Evolutionary conservation across 1,284 basidiomycete species (phyloP).

Genomic region (Vanrija humicola): DNA sequence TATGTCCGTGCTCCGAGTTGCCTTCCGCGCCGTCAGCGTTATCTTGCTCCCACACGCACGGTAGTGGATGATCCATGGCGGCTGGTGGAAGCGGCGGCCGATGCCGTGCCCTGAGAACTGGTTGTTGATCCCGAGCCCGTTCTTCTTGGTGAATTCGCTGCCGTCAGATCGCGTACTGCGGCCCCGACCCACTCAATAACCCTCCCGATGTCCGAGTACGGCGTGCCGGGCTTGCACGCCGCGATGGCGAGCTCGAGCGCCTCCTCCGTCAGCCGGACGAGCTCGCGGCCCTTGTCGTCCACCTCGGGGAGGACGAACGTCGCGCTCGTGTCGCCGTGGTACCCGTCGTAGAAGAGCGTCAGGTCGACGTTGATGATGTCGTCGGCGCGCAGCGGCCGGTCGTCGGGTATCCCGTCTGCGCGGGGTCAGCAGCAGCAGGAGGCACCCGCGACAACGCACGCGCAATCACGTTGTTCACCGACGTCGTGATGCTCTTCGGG

Average conservation of each 20-base stretch:
- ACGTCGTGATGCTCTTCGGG: constrained; percentile 80
- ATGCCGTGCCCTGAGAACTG: constrained; percentile 74
- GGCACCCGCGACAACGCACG: constrained; percentile 27
- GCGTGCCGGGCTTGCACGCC: constrained; percentile 70
- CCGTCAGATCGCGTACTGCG: background rate
- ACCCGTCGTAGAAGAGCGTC: constrained; percentile 71
- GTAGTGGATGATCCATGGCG: constrained; percentile 78
- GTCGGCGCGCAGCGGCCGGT: constrained; percentile 68
- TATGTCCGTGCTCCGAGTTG: constrained; percentile 71
- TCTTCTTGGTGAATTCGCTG: constrained; percentile 45
- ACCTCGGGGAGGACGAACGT: constrained; percentile 76
- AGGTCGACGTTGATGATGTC: constrained; percentile 84
- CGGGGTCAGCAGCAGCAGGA: background rate
- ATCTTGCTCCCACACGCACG: constrained; percentile 45
- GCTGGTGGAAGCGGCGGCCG: constrained; percentile 72
- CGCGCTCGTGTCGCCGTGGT: constrained; percentile 78
- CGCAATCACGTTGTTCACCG: constrained; percentile 63
- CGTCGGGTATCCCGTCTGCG: constrained; percentile 78
- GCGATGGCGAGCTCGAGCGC: constrained; percentile 69
- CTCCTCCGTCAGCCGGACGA: constrained; percentile 60
- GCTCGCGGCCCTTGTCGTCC: constrained; percentile 61
- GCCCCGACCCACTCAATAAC: constrained; percentile 61
- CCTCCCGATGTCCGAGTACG: constrained; percentile 68
- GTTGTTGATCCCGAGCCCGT: constrained; percentile 62
- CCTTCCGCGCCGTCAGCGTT: constrained; percentile 52